Conservation (phyloP, 768 basidiomycete species). For the Stropharia rugosoannulata region DNA sequence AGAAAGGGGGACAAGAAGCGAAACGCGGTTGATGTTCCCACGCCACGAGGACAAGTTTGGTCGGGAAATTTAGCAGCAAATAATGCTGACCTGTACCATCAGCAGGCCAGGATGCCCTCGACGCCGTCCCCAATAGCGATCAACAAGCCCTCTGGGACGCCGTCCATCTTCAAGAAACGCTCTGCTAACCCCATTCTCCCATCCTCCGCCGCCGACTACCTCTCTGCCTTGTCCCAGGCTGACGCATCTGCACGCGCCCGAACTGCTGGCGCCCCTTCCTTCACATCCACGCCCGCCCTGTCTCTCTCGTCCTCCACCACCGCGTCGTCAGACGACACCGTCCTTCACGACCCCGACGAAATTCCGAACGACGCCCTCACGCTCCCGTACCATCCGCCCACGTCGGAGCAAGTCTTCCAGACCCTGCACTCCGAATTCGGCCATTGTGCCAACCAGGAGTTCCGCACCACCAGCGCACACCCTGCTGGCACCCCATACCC, state of each 20-base stretch:
- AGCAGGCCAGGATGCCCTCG: conserved; percentile 14
- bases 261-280: conserved; percentile 32
- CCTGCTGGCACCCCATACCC: conserved; percentile 47
- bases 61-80: neutral
- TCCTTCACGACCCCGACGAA: conserved; percentile 45
- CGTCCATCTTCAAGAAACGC: conserved; percentile 64
- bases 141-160: conserved; percentile 43
- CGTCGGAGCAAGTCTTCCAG: conserved; percentile 74
- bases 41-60: neutral
- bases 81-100: neutral
- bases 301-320: conserved; percentile 77
- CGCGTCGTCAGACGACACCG: conserved; percentile 64
- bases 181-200: conserved; percentile 28
- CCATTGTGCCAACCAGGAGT: conserved; percentile 77
- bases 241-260: conserved; percentile 62
- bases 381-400: conserved; percentile 67
- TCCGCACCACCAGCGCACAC: conserved; percentile 68
- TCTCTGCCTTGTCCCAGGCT: conserved; percentile 43
- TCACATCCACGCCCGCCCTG: conserved; percentile 63
- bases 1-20: too few species aligned
- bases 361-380: conserved; percentile 50
- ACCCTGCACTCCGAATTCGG: conserved; percentile 92
- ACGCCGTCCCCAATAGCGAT: conserved; percentile 65
- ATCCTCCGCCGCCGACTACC: conserved; percentile 41
- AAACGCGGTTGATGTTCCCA: neutral